Base-by-base conservation (phyloP, 2,329 filamentous ascomycete species). In the Ophiostoma montium region DNA sequence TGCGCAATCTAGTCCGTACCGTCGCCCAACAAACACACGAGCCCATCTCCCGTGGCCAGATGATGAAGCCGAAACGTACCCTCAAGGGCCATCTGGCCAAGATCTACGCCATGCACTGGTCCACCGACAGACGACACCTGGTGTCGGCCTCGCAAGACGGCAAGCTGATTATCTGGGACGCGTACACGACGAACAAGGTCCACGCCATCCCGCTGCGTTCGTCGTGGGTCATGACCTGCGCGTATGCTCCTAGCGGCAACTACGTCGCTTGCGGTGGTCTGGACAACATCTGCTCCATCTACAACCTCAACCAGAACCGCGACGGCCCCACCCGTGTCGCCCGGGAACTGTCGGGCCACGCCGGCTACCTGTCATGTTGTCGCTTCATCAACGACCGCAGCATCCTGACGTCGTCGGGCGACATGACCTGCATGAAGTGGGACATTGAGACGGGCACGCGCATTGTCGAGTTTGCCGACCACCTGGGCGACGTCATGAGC, bases 101-200 rank as follows among this genome's bases (percentile, higher is more conserved):
- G 73, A 98, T 98, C 62, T 98, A 98, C 68, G 92, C 92, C 61
- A 98, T 98, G 92, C 92, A 98, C 74, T 98, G 92, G 92, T 96
- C 92, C 32, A 98, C 92, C 56, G 92, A 98, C 70, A 82, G 92
- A 63, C 82, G 92, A 67, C 92, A 96, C 69, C 80, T 96, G 53
- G 92, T 98, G 47, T 96, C 92, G 12, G 92, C 92, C 55, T 98
- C 92, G 59, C 92, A 98, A 69, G 92, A 98, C 62, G 92, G 92
- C 66, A 98, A 98, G 74, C 81, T 98, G 58, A 98, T 98, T 68
- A 96, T 98, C 64, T 98, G 92, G 92, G 92, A 98, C 67, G 92
- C 92, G 52, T 98, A 98, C 72, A 96, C 90, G 57, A 96, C 92
- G 55, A 96, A 98, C 76, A 98, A 98, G 69, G 92, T 98, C 54